Evolutionary conservation across 306 rosid species (phyloP), one percentile per base, ranked within the genome.

Genomic region (Vigna radiata): DNA sequence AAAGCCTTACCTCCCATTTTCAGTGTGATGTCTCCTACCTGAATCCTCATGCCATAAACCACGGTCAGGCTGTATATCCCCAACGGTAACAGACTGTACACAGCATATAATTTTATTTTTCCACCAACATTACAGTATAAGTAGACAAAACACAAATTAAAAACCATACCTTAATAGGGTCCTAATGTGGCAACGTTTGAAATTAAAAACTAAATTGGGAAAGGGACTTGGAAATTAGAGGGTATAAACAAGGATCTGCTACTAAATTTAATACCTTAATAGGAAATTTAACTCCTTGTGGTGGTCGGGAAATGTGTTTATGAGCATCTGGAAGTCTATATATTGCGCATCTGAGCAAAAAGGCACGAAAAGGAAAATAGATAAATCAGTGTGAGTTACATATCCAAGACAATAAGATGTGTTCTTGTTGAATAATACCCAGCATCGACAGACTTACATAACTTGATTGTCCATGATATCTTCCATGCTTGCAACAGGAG

Each of bases 381-480:
- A 71, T 31, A 39, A 37, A 27, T 67, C 67, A 62, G 25, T 58
- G 3, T 23, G 64, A 46, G 17, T 19, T 62, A 43, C 62, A 48
- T 29, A 83, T 41, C 39, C 37, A 69, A 10, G 72, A 49, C 23
- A 18, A 79, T 16, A 77, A 52, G 46, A 47, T 18, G 27, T 66
- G 76, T 43, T 44, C 33, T 27, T 48, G 60, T 29, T 43, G 68
- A n/a, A 59, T 37, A 39, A 72, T 31, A 55, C 18, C 75, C 25
- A 33, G 54, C 13, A 27, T 44, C 68, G 14, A 61, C 70, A 72
- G 43, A 77, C 97, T 87, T 86, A 96, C 99, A 93, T 81, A 84
- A 96, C 99, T 87, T 96, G 97, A 72, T 96, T 96, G 84, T 93
- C 96, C 86, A 91, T 83, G 68, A 96, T 90, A 85, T 96, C 98